Base-by-base conservation (phyloP, 257 asterid genomes). In the Primulina huaijiensis region DNA sequence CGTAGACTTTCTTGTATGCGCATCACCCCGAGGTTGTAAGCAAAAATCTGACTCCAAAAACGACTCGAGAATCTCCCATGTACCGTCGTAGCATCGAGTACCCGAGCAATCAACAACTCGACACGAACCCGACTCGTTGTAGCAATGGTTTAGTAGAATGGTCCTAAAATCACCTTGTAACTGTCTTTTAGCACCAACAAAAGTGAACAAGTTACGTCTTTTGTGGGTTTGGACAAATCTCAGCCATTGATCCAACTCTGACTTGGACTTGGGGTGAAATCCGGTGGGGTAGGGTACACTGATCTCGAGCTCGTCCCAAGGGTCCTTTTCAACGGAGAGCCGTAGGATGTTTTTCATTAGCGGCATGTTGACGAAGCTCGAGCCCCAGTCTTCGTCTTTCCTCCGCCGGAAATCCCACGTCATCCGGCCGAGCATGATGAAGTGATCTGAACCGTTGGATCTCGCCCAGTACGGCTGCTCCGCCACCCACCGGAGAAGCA, bases 271-370 rank as follows among this genome's bases (percentile, higher is more conserved):
- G 21, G 93, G 90, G 64, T 87, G 90, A 77, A 87, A 87, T 62
- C 90, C 90, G 0, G 93, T 84, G 60, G 93, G 93, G 77, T 84
- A 87, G 9, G 93, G 93, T 0, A 87, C 90, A 71, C 88, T 61
- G 74, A 84, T 70, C 74, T 87, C 88, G 11, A 75, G 67, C 25
- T 46, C 74, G 75, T 87, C 93, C 90, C 90, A 87, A 1, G 87
- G 87, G 64, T 78, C 73, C 6, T 80, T 73, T 33, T 87, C 93
- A 0, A 87, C 78, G 0, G 75, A 71, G 7, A 87, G 72, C 20
- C 88, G 82, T 7, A 79, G 30, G 62, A 84, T 57, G 2, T 57
- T 53, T 14, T 72, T 62, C 92, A 84, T 84, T 80, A 23, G 8
- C 34, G 90, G 84, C 90, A 80, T 84, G 80, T 84, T 16, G 30